Base-by-base conservation (phyloP, 768 basidiomycete genomes). In the Termitomyces sp. region DNA sequence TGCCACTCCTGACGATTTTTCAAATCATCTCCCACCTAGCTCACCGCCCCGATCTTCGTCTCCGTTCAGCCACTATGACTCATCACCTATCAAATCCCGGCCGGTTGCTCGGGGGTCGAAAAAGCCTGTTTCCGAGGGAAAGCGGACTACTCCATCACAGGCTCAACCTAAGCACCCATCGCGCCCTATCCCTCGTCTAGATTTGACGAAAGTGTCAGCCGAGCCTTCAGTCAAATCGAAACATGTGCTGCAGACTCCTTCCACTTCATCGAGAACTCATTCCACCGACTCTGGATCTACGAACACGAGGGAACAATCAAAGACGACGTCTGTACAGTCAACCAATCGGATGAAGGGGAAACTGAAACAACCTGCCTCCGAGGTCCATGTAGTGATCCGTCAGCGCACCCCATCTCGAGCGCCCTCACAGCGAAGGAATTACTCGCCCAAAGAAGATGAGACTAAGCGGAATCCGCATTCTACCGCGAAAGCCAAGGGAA, bases 41-140 rank as follows among this genome's bases (percentile, higher is more conserved):
- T 62, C 66, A 14, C 61, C 69, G n/a, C 53, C 64, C 12, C 66
- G 62, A 27, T 62, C 68, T 9, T 62, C 64, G 14, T 66, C 67
- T 40, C 62, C 66, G 18, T 26, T 56, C n/a, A 58, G 62, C 4
- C 53, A 54, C 4, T 50, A 50, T 7, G 46, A 40, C 30, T 63
- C 65, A 12, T 69, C 68, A 3, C 65, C 63, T 5, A 65, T 56
- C n/a, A 65, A 63, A 50, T 49, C 63, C 22, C 39, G 49, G 42
- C n/a, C 39, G 33, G 5, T 49, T 46, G 26, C 33, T 55, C 58
- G 42, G 18, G 58, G 37, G 13, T 62, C 61, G 12, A 61, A 65
- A 47, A 51, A 52, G 32, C 47, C 50, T 16, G 37, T 33, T 33
- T 53, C 48, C 20, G 43, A 57, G 13, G 36, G 16, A 43, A 60